These are phyloP conservation scores for Peltaster fructicola DNA, from an alignment of 2,329 filamentous ascomycete genomes.

Conservation along the genomic window DNA sequence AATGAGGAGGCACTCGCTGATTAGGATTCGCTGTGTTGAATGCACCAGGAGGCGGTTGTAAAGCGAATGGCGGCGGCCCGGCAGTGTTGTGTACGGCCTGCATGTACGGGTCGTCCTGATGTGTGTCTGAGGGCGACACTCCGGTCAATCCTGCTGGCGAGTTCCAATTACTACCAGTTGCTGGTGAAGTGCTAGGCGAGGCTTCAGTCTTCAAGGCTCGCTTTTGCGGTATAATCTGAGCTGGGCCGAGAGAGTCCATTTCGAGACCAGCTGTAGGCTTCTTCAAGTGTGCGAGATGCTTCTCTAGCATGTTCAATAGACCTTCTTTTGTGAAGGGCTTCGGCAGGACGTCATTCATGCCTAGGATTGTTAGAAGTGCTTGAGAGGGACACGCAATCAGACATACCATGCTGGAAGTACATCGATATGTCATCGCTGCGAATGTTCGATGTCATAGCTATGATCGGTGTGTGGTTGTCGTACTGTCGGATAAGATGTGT, in stretches of 20 bases:
- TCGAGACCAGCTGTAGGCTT: constrained; percentile 27
- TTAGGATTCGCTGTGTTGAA: no score
- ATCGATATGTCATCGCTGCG: constrained; percentile 89
- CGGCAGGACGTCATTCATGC: constrained; percentile 93
- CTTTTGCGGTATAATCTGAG: no score
- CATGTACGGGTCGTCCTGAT: constrained; percentile 27
- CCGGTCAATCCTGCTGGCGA: constrained; percentile 41
- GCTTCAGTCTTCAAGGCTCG: constrained; percentile 45
- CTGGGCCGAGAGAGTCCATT: constrained; percentile 31
- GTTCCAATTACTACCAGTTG: constrained; percentile 44
- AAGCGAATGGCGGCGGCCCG: constrained; percentile 21
- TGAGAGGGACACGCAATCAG: neutral
- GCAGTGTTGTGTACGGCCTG: constrained; percentile 25
- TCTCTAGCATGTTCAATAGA: constrained; percentile 63
- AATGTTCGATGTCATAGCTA: constrained; percentile 98
- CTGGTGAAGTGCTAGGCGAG: constrained; percentile 44
- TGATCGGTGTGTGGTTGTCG: constrained; percentile 64
- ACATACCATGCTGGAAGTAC: constrained; percentile 87
- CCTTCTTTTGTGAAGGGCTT: constrained; percentile 90
- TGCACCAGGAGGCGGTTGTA: constrained; percentile 9
- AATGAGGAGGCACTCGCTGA: no score
- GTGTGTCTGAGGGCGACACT: constrained; percentile 37
- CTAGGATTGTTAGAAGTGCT: constrained; percentile 27
- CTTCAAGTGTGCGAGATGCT: constrained; percentile 70
- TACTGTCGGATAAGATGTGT: constrained; percentile 86